Percentiles rank a stretch among this genome's conserved stretches.
Conservation (phyloP, 148 eudicot species). For the Nyssa sinensis region DNA sequence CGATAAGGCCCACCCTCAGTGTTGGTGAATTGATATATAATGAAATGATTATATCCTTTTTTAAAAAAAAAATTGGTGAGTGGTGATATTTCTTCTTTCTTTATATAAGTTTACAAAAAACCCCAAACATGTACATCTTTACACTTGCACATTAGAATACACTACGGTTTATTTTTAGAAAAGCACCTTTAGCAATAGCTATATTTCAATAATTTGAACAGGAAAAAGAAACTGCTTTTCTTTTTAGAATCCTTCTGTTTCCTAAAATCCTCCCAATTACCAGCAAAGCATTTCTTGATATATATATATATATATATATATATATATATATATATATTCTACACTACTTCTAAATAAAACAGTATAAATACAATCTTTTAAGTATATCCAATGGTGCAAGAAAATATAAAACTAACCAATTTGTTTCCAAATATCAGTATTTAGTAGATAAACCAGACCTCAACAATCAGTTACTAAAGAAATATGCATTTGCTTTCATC, state of each 20-base stretch:
- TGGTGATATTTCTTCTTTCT: background rate
- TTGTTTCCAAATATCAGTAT: background rate
- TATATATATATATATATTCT: no score
- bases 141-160: background rate
- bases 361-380: background rate
- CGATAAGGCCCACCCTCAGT: no score
- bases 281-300: background rate
- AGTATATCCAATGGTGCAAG: background rate
- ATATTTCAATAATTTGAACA: no score
- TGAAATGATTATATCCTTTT: background rate
- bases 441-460: background rate
- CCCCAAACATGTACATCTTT: background rate
- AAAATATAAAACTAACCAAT: background rate
- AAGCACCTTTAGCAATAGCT: no score
- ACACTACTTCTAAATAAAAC: background rate
- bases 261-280: background rate
- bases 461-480: background rate
- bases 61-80: no score
- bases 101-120: no score
- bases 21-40: no score
- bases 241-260: background rate
- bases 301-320: no score
- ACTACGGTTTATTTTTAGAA: background rate
- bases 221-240: no score
- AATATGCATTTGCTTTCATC: background rate